Evolutionary conservation across 352 stramenopile genomes (phyloP).

Genomic region (Globisporangium emineosum): DNA sequence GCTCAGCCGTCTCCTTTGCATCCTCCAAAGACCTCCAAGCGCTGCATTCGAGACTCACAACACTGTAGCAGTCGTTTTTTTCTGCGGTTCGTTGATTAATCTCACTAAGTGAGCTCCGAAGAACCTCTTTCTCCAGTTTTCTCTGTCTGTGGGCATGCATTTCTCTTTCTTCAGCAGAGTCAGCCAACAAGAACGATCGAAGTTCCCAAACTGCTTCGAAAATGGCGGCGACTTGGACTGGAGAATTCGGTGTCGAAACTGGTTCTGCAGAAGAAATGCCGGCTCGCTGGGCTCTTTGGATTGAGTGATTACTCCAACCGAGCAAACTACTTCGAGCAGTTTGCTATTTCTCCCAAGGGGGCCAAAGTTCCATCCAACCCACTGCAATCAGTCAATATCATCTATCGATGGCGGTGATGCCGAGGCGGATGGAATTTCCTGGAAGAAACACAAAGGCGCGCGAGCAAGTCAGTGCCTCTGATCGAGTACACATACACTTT

Average conservation of each 20-base stretch:
- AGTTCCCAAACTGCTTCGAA: not conserved
- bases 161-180: not conserved
- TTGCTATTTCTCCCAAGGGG: too few species aligned
- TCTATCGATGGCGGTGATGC: not conserved
- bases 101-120: not conserved
- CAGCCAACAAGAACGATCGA: not conserved
- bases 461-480: not conserved
- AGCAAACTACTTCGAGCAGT: too few species aligned
- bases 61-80: conserved; percentile 21
- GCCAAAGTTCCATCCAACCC: too few species aligned
- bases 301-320: not conserved
- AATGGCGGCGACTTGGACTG: not conserved
- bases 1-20: conserved; percentile 38
- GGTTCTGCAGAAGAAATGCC: not conserved
- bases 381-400: too few species aligned
- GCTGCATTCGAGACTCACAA: conserved; percentile 37
- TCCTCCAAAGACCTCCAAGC: conserved; percentile 59
- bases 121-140: not conserved
- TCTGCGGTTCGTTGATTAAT: not conserved
- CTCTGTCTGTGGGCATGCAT: not conserved
- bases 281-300: not conserved
- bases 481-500: too few species aligned
- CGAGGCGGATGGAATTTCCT: not conserved
- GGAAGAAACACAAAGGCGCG: not conserved
- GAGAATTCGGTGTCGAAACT: not conserved